A percentile compares a stretch with the other conserved stretches of the same genome.
Conservation (phyloP, 768 basidiomycete species). For the Termitomyces sp. region DNA sequence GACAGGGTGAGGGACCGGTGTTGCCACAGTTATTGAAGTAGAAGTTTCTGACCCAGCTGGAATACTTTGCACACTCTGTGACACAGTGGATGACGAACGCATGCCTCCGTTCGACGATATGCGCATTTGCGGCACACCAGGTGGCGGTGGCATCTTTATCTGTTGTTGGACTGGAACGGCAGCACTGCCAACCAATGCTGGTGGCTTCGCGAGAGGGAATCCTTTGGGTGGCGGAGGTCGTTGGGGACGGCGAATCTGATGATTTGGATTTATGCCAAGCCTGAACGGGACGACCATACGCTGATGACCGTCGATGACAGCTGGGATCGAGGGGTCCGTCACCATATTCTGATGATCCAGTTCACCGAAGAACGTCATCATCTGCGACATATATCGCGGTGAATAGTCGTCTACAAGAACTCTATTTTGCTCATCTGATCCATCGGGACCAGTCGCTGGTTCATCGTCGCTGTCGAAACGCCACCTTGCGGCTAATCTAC, state of each 20-base stretch:
- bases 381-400: slow-evolving; percentile 48
- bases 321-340: slow-evolving; percentile 43
- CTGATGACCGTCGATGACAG: slow-evolving; percentile 45
- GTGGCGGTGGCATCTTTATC: slow-evolving; percentile 58
- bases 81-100: slow-evolving; percentile 38
- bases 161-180: slow-evolving; percentile 57
- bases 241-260: slow-evolving; percentile 23
- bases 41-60: slow-evolving; percentile 15
- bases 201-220: slow-evolving; percentile 5
- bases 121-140: slow-evolving; percentile 49
- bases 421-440: slow-evolving; percentile 64
- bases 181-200: slow-evolving; percentile 30
- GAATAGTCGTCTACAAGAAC: slow-evolving; percentile 68
- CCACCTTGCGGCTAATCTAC: slow-evolving; percentile 54
- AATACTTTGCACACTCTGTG: slow-evolving; percentile 13
- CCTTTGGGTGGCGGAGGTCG: slow-evolving; percentile 13
- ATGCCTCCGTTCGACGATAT: slow-evolving; percentile 55
- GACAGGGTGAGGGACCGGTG: slow-evolving; percentile 29
- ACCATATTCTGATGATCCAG: slow-evolving; percentile 43
- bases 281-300: slow-evolving; percentile 45
- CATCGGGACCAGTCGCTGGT: slow-evolving; percentile 48
- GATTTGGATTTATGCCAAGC: slow-evolving; percentile 30
- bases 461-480: slow-evolving; percentile 61
- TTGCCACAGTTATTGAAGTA: slow-evolving; percentile 21
- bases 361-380: slow-evolving; percentile 53